These are phyloP conservation scores for Phialophora macrospora DNA, from an alignment of 2,329 filamentous ascomycete species.

Conservation along the genomic window DNA sequence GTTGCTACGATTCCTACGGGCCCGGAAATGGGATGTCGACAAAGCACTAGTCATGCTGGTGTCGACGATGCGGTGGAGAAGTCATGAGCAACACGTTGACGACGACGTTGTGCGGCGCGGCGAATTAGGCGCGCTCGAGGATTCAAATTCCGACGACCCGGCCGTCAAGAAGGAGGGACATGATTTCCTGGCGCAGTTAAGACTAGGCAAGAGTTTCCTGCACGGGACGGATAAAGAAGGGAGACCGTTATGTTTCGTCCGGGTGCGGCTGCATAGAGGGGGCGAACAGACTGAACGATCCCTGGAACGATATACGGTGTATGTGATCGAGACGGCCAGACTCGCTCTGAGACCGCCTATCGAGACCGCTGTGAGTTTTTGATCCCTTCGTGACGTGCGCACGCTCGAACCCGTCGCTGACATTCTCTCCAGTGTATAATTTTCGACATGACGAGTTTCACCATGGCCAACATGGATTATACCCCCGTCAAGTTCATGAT, in stretches of 20 bases:
- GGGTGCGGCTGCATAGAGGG: conserved; percentile 78
- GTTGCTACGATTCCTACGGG: conserved; percentile 79
- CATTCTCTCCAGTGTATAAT: conserved; percentile 70
- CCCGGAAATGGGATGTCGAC: conserved; percentile 94
- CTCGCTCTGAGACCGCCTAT: conserved; percentile 78
- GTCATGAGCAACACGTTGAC: conserved; percentile 82
- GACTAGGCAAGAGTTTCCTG: conserved; percentile 90
- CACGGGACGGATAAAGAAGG: conserved; percentile 85
- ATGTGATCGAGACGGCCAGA: conserved; percentile 90
- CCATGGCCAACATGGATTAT: conserved; percentile 97
- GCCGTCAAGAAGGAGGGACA: conserved; percentile 69
- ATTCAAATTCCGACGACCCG: conserved; percentile 63
- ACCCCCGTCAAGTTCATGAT: conserved; percentile 98
- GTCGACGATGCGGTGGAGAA: conserved; percentile 90
- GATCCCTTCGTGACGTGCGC: conserved; percentile 37
- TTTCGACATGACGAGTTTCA: conserved; percentile 95
- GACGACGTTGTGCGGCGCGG: conserved; percentile 81
- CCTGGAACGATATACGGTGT: conserved; percentile 88
- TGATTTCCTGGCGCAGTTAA: conserved; percentile 81
- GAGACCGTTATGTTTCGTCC: conserved; percentile 83
- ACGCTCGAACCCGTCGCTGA: not conserved
- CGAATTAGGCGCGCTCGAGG: conserved; percentile 68
- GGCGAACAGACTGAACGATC: conserved; percentile 82
- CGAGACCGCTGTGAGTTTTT: conserved; percentile 83
- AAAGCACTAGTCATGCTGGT: conserved; percentile 93